Percentiles rank a stretch among this genome's conserved stretches.
Conservation (phyloP, 1,139 yeast genomes). For the Scheffersomyces titani region DNA sequence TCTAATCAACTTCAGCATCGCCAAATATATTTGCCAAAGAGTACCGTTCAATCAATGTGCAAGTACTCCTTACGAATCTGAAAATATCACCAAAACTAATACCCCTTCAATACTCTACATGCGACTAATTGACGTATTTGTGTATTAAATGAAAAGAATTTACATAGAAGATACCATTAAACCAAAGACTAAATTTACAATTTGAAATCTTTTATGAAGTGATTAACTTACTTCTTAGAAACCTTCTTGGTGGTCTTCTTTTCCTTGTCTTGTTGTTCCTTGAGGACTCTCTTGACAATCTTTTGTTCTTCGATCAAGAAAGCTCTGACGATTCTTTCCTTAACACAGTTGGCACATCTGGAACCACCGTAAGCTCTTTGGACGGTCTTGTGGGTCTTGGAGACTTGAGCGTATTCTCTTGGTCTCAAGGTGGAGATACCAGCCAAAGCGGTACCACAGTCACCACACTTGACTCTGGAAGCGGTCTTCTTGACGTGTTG, state of each 20-base stretch:
- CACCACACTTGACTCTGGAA: slow-evolving; percentile 98
- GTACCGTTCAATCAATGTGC: too few species aligned
- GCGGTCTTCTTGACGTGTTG: slow-evolving; percentile 96
- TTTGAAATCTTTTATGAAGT: slow-evolving; percentile 10
- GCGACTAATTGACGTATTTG: slow-evolving; percentile 1
- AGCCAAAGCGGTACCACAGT: slow-evolving; percentile 88
- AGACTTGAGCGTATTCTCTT: slow-evolving; percentile 92
- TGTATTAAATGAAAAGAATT: slow-evolving; percentile 22
- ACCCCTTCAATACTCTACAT: too few species aligned
- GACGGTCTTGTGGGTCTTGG: slow-evolving; percentile 96
- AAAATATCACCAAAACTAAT: too few species aligned
- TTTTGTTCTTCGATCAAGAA: slow-evolving; percentile 99
- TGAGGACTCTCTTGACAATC: slow-evolving; percentile 97
- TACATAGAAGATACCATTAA: slow-evolving; percentile 21
- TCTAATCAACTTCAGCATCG: too few species aligned
- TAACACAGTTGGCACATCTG: slow-evolving; percentile 97
- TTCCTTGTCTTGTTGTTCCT: slow-evolving; percentile 90
- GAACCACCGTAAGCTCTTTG: slow-evolving; percentile 99
- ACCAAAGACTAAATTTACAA: slow-evolving; percentile 18
- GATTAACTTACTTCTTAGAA: slow-evolving; percentile 35
- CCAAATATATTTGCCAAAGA: too few species aligned
- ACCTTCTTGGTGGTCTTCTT: slow-evolving; percentile 56
- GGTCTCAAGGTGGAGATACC: slow-evolving; percentile 97
- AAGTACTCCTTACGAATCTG: too few species aligned
- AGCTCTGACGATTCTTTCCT: slow-evolving; percentile 98